Conservation (phyloP, 208 protist species). For the Leptomonas seymouri region DNA sequence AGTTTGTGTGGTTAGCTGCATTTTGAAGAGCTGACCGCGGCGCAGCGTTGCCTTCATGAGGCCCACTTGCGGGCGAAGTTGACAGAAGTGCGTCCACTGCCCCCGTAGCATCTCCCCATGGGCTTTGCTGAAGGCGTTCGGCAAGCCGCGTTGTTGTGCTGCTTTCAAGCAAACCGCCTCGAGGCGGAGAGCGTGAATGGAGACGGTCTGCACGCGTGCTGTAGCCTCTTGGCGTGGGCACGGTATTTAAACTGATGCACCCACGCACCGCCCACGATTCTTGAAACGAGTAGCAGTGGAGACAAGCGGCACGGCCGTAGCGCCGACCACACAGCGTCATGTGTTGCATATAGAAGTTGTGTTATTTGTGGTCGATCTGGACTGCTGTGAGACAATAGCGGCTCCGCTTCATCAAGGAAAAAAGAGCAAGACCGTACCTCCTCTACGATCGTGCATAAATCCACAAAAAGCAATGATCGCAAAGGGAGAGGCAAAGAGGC, state of each 20-base stretch:
- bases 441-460: too few relatives aligned
- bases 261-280: not conserved
- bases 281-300: not conserved
- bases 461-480: too few relatives aligned
- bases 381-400: too few relatives aligned
- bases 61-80: not conserved
- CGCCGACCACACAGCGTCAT: too few relatives aligned
- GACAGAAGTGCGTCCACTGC: not conserved
- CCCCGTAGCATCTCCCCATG: not conserved
- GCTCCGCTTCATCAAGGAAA: too few relatives aligned
- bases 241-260: not conserved
- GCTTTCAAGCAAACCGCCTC: too few relatives aligned
- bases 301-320: not conserved
- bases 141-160: not conserved
- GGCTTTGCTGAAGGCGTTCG: conserved; percentile 8
- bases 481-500: too few relatives aligned
- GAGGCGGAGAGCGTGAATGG: not conserved
- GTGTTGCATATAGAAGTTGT: too few relatives aligned
- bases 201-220: not conserved
- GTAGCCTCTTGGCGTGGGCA: not conserved
- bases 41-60: not conserved
- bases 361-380: too few relatives aligned
- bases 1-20: too few relatives aligned
- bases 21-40: not conserved
- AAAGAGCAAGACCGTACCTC: too few relatives aligned